phyloP scores from a whole-genome alignment of 306 rosid genomes.

The Lathyrus oleraceus region DNA sequence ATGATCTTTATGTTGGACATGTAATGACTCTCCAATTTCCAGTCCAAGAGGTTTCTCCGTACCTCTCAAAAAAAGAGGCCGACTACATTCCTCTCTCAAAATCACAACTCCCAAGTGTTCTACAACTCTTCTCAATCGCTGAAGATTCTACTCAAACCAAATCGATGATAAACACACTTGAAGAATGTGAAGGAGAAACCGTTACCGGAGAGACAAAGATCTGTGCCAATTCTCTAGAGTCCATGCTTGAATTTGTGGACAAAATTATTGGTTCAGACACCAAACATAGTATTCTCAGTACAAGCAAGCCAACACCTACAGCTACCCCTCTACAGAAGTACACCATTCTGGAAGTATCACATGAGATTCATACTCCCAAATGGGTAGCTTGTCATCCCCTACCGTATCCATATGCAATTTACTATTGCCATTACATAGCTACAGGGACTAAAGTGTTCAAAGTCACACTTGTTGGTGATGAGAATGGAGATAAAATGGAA shows the following conservation, averaged over 20 bases:
- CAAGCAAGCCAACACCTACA: slow-evolving; percentile 40
- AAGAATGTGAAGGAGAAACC: slow-evolving; percentile 44
- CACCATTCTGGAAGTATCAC: slow-evolving; percentile 44
- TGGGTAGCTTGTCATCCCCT: slow-evolving; percentile 62
- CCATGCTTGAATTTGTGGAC: slow-evolving; percentile 45
- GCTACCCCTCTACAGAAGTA: slow-evolving; percentile 41
- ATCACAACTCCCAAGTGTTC: slow-evolving; percentile 51
- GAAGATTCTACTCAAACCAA: slow-evolving; percentile 45
- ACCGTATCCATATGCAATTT: slow-evolving; percentile 51
- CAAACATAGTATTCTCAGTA: slow-evolving; percentile 38
- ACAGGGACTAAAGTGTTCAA: slow-evolving; percentile 54
- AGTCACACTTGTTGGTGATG: slow-evolving; percentile 48
- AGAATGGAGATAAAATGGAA: slow-evolving; percentile 50
- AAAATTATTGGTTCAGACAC: slow-evolving; percentile 37
- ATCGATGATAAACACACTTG: slow-evolving; percentile 44
- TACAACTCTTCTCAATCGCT: slow-evolving; percentile 57
- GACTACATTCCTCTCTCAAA: slow-evolving; percentile 60
- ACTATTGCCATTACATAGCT: slow-evolving; percentile 57
- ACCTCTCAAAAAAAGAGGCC: slow-evolving; percentile 44
- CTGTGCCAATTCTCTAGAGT: slow-evolving; percentile 61
- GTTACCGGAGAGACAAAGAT: slow-evolving; percentile 53
- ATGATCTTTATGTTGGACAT: slow-evolving; percentile 51
- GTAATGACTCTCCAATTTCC: slow-evolving; percentile 60
- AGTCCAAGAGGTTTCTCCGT: slow-evolving; percentile 36
- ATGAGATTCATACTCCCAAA: slow-evolving; percentile 52